Conservation (phyloP, 148 eudicot species). For the Polygonum maritimum region DNA sequence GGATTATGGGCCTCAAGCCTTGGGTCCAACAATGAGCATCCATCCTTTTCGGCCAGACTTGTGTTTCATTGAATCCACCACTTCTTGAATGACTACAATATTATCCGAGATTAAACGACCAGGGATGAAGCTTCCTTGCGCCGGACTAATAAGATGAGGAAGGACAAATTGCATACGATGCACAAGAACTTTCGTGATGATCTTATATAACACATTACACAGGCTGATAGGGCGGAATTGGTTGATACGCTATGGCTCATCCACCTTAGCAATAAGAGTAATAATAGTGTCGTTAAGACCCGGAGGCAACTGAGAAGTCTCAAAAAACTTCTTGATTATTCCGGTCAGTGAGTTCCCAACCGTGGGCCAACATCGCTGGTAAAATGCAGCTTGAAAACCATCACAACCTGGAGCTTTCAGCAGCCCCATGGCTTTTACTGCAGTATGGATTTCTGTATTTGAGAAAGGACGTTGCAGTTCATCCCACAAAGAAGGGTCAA, state of each 20-base stretch:
- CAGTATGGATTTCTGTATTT: neutral
- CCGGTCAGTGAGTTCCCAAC: neutral
- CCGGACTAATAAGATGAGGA: neutral
- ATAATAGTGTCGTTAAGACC: no score
- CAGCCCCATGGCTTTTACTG: neutral
- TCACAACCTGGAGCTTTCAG: neutral
- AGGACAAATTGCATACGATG: neutral
- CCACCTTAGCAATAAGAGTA: neutral
- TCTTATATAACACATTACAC: neutral
- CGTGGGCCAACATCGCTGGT: neutral
- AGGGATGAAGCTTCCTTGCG: neutral
- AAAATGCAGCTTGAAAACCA: neutral
- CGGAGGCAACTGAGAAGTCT: no score
- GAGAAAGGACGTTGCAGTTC: neutral
- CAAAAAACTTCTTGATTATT: no score
- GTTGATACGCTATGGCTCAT: neutral
- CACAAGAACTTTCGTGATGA: neutral
- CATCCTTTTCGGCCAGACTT: neutral
- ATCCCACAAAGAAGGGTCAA: neutral
- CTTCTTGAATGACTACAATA: neutral
- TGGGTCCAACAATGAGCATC: no score
- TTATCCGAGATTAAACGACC: neutral
- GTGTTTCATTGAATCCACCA: neutral
- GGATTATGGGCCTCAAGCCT: no score
- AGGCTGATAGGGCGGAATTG: neutral